Conservation (phyloP, 306 rosid species). For the Lathyrus sativus region DNA sequence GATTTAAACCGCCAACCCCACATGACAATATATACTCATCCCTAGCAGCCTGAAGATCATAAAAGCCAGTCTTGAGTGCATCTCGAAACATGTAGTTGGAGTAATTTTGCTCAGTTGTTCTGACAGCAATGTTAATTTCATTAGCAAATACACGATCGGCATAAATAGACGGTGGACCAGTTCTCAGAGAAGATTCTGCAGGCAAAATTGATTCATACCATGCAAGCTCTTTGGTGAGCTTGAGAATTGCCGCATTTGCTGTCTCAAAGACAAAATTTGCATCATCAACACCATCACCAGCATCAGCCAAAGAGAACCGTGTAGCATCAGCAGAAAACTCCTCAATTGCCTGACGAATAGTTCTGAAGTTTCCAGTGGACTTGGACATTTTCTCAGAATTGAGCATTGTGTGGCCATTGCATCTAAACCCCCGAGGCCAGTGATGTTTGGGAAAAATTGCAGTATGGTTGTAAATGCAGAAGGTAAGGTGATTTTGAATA, state of each 20-base stretch:
- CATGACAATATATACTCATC: conserved; percentile 90
- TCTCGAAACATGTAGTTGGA: conserved; percentile 79
- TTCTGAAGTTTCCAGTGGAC: conserved; percentile 92
- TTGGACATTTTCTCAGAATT: conserved; percentile 93
- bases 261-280: conserved; percentile 92
- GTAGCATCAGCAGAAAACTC: conserved; percentile 95
- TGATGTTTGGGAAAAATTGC: conserved; percentile 70
- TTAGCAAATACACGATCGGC: conserved; percentile 81
- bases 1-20: conserved; percentile 74
- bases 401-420: conserved; percentile 90
- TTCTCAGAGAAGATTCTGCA: conserved; percentile 71
- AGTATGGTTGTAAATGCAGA: conserved; percentile 80
- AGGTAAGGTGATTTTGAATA: conserved; percentile 88
- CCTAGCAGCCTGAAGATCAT: conserved; percentile 87
- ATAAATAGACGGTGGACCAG: conserved; percentile 76
- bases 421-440: conserved; percentile 93
- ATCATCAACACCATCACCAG: conserved; percentile 94
- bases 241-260: conserved; percentile 84
- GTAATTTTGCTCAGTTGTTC: conserved; percentile 75
- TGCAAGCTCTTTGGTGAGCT: conserved; percentile 79
- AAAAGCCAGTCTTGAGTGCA: conserved; percentile 88
- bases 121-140: conserved; percentile 79
- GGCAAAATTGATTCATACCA: conserved; percentile 82
- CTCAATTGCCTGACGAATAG: conserved; percentile 79
- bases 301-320: conserved; percentile 91